Conservation (phyloP, 1,284 basidiomycete genomes). For the Cystobasidiaceae sp. region DNA sequence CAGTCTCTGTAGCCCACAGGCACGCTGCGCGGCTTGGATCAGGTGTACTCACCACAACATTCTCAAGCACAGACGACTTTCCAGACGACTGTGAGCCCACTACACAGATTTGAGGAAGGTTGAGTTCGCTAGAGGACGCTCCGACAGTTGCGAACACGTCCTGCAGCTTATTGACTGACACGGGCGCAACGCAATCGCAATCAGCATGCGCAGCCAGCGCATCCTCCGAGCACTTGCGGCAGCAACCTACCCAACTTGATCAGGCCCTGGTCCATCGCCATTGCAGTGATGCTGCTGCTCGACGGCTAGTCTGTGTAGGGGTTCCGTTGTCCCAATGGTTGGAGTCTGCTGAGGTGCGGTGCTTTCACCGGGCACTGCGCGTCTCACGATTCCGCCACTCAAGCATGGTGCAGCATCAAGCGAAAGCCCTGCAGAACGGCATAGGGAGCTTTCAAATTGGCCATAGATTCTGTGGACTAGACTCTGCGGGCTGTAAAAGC, state of each 20-base stretch:
- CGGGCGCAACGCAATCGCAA: not conserved
- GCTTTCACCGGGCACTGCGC: too few relatives aligned
- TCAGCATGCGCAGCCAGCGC: constrained; percentile 2
- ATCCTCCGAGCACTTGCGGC: not conserved
- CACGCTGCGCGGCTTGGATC: not conserved
- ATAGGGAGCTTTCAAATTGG: too few relatives aligned
- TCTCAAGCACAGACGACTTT: constrained; percentile 32
- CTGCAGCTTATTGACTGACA: constrained; percentile 46
- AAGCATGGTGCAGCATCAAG: too few relatives aligned
- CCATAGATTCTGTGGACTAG: too few relatives aligned
- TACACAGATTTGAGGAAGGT: constrained; percentile 52
- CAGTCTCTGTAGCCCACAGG: too few relatives aligned
- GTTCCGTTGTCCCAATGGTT: too few relatives aligned
- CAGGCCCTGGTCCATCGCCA: constrained; percentile 28
- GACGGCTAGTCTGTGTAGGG: too few relatives aligned
- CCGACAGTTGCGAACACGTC: constrained; percentile 54
- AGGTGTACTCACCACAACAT: not conserved
- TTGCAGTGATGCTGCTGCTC: too few relatives aligned
- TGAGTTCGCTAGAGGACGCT: constrained; percentile 48
- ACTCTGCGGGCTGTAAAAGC: too few relatives aligned
- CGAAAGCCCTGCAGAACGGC: too few relatives aligned
- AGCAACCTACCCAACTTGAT: constrained; percentile 11
- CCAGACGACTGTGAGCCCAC: constrained; percentile 54
- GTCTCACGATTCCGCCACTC: too few relatives aligned
- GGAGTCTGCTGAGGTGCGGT: too few relatives aligned